Evolutionary conservation across 192 early-diverging fungal species (phyloP), one percentile per base, ranked within the genome.

Genomic region (Paraglomus brasilianum): DNA sequence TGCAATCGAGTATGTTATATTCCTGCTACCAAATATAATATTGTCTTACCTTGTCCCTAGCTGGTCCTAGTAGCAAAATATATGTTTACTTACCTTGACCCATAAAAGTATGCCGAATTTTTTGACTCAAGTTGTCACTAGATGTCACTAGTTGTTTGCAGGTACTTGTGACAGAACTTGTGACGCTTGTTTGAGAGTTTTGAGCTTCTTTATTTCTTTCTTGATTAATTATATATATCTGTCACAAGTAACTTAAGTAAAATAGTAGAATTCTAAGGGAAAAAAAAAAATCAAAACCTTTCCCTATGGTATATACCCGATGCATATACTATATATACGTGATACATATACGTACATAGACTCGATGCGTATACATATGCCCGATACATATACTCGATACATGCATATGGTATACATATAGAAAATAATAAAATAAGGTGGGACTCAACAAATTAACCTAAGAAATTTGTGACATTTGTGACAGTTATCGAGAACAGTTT

Each of bases 231-330:
- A 24, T 59, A 4, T 59, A 59, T 59, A 40, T 59, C 38, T 59
- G 57, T 59, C 38, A 59, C 38, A 59, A 59, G 57, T 59, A 39
- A 59, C 57, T 59, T 59, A 59, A 59, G 57, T 59, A 59, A 59
- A 59, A 59, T 59, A 40, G 38, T 59, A 59, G 57, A 59, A 59
- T 59, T 59, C 10, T 5, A 40, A 17, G 17, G n/a, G n/a, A 4
- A 40, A 40, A 40, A 22, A 59, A 40, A n/a, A n/a, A n/a, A n/a
- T n/a, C 8, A 59, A 59, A 59, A 40, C 36, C n/a, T 5, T 59
- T 59, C 39, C 13, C 57, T 40, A 59, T 59, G 36, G 14, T 59
- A 59, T 59, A n/a, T n/a, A n/a, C n/a, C n/a, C n/a, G 30, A 30
- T n/a, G n/a, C n/a, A n/a, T n/a, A n/a, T n/a, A n/a, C n/a, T n/a